Conservation (phyloP, 108 stramenopile species). For the Craspedostauros australis region DNA sequence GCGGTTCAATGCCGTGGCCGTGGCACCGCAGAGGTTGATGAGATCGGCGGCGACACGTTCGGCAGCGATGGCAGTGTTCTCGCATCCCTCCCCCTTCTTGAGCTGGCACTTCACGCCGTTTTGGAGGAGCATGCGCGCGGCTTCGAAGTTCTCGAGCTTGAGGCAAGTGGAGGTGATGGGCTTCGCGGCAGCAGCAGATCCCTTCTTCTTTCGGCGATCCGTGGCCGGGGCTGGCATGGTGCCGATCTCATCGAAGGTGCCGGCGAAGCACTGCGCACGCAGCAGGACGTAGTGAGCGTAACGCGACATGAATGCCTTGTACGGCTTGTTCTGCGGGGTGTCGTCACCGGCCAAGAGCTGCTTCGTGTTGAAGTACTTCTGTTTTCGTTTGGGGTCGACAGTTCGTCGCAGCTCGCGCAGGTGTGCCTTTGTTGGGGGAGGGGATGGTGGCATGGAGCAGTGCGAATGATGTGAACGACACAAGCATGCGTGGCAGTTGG, state of each 20-base stretch:
- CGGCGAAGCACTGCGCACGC: conserved; percentile 84
- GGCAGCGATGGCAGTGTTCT: conserved; percentile 81
- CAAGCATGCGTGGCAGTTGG: too few species aligned
- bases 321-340: conserved; percentile 55
- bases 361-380: conserved; percentile 83
- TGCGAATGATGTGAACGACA: too few species aligned
- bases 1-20: conserved; percentile 65
- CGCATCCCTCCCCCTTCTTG: conserved; percentile 81
- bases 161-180: conserved; percentile 61
- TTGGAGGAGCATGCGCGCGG: conserved; percentile 75
- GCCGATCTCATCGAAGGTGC: conserved; percentile 77
- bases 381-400: conserved; percentile 80
- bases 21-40: conserved; percentile 68
- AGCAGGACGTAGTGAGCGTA: conserved; percentile 89
- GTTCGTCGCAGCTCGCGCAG: conserved; percentile 83
- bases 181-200: conserved; percentile 35
- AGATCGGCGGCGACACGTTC: conserved; percentile 85
- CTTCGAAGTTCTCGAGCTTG: conserved; percentile 73
- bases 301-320: conserved; percentile 73
- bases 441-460: too few species aligned
- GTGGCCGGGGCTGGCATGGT: conserved; percentile 18
- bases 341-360: conserved; percentile 62
- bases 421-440: conserved; percentile 29
- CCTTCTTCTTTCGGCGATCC: conserved; percentile 22
- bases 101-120: conserved; percentile 77